Conservation (phyloP, 2,329 filamentous ascomycete genomes). For the Alternaria infectoria region DNA sequence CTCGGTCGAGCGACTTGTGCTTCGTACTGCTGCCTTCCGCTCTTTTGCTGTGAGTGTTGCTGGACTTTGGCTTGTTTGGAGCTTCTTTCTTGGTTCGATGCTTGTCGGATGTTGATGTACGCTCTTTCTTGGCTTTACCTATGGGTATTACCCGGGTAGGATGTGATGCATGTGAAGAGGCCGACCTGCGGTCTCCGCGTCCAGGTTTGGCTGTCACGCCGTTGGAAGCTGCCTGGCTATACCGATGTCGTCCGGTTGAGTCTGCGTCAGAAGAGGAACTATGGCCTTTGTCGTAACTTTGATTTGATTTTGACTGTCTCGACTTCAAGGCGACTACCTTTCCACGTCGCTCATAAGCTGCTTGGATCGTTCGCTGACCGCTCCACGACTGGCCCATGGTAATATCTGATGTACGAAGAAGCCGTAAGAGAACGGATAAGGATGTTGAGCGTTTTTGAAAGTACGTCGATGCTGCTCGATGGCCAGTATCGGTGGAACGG, state of each 20-base stretch:
- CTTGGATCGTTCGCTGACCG: neutral
- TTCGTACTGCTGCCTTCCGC: neutral
- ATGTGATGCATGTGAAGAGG: neutral
- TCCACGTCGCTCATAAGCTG: neutral
- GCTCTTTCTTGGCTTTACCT: neutral
- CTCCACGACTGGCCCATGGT: constrained; percentile 16
- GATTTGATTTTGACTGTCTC: too few relatives aligned
- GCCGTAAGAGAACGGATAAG: too few relatives aligned
- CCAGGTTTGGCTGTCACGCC: neutral
- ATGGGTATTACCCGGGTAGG: neutral
- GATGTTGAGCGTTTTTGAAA: neutral
- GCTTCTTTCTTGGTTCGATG: neutral
- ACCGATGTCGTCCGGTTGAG: neutral
- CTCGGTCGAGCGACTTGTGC: neutral
- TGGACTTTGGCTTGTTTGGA: neutral
- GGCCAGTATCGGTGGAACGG: neutral
- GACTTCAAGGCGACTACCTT: neutral
- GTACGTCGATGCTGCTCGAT: neutral
- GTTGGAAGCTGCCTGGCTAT: neutral
- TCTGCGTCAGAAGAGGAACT: neutral
- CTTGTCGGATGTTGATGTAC: too few relatives aligned
- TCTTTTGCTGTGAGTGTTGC: neutral
- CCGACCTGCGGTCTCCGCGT: neutral
- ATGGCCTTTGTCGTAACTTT: neutral
- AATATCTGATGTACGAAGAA: neutral